Evolutionary conservation across 108 stramenopile genomes (phyloP).

Genomic region (Cyclostephanos tholiformis): DNA sequence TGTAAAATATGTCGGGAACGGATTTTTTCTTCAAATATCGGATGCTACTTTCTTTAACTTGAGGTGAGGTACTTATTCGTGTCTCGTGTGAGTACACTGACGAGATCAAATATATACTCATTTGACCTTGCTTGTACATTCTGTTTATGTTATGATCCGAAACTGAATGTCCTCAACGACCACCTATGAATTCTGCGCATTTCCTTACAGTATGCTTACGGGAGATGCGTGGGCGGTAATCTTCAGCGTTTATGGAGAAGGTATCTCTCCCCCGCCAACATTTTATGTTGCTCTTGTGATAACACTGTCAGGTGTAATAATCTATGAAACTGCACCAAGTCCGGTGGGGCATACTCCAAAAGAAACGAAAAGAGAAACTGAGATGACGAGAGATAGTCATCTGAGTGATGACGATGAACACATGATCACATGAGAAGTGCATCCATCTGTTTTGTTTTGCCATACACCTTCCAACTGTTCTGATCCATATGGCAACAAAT

Average conservation of each 20-base stretch:
- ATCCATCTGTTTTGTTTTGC: too few relatives aligned
- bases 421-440: slow-evolving; percentile 4
- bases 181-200: not conserved
- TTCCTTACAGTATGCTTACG: slow-evolving; percentile 71
- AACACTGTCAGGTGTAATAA: slow-evolving; percentile 79
- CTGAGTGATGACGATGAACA: slow-evolving; percentile 2
- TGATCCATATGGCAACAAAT: too few relatives aligned
- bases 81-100: too few relatives aligned
- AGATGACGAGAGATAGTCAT: slow-evolving; percentile 11
- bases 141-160: too few relatives aligned
- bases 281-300: slow-evolving; percentile 87
- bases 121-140: too few relatives aligned
- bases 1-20: slow-evolving; percentile 62
- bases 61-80: slow-evolving; percentile 17
- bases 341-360: slow-evolving; percentile 36
- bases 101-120: too few relatives aligned
- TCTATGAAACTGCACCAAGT: slow-evolving; percentile 90
- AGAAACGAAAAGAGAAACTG: slow-evolving; percentile 19
- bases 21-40: slow-evolving; percentile 70
- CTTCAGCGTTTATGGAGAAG: slow-evolving; percentile 81
- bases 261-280: slow-evolving; percentile 67
- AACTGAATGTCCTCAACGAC: too few relatives aligned
- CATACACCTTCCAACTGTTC: too few relatives aligned
- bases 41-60: slow-evolving; percentile 81
- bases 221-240: slow-evolving; percentile 93